Conservation (phyloP, 2,329 filamentous ascomycete genomes). For the Clathrospora elynae region DNA sequence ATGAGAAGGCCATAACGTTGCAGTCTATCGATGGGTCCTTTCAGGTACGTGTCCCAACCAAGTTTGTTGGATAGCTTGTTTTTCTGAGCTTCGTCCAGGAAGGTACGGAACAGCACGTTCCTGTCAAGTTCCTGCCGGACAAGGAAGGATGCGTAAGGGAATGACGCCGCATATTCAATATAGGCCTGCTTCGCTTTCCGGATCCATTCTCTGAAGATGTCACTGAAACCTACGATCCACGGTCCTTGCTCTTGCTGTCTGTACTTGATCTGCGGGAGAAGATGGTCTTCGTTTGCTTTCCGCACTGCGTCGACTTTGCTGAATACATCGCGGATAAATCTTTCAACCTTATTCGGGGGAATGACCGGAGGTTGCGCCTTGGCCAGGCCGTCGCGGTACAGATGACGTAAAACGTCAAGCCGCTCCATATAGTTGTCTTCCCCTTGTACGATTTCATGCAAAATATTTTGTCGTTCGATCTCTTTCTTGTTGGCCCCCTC, state of each 20-base stretch:
- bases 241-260: slow-evolving; percentile 95
- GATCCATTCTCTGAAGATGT: slow-evolving; percentile 98
- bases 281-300: slow-evolving; percentile 87
- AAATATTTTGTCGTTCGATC: slow-evolving; percentile 86
- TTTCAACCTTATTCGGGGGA: slow-evolving; percentile 73
- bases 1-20: slow-evolving; percentile 89
- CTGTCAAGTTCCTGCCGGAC: slow-evolving; percentile 82
- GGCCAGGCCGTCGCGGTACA: slow-evolving; percentile 83
- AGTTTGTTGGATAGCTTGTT: slow-evolving; percentile 81
- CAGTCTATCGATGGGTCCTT: slow-evolving; percentile 87
- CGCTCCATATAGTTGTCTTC: slow-evolving; percentile 92
- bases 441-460: slow-evolving; percentile 93
- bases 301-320: slow-evolving; percentile 88
- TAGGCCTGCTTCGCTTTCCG: slow-evolving; percentile 88
- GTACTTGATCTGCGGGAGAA: slow-evolving; percentile 93
- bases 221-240: slow-evolving; percentile 91
- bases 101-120: slow-evolving; percentile 84
- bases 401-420: slow-evolving; percentile 78
- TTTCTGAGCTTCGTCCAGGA: slow-evolving; percentile 77
- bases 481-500: slow-evolving; percentile 80
- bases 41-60: slow-evolving; percentile 93
- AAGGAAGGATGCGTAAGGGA: slow-evolving; percentile 80
- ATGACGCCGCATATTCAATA: slow-evolving; percentile 87
- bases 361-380: slow-evolving; percentile 79
- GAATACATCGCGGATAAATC: slow-evolving; percentile 85